Conservation (phyloP, 352 stramenopile genomes). For the Phytophthora multivora region DNA sequence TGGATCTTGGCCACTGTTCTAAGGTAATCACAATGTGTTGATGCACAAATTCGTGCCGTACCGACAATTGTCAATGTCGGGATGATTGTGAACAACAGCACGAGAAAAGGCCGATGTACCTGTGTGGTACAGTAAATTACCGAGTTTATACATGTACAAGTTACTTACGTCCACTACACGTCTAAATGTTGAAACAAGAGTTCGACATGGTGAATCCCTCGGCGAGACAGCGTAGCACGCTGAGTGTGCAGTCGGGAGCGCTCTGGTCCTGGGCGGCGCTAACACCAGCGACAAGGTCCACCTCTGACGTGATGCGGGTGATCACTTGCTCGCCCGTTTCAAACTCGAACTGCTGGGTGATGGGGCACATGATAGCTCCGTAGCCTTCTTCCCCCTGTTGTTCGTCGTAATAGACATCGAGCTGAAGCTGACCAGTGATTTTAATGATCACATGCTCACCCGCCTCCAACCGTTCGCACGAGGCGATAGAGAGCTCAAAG, state of each 20-base stretch:
- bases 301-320: constrained; percentile 51
- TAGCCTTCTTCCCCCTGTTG: constrained; percentile 19
- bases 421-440: constrained; percentile 28
- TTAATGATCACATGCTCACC: constrained; percentile 45
- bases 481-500: constrained; percentile 43
- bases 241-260: constrained; percentile 28
- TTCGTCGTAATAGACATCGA: constrained; percentile 22
- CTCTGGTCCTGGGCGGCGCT: constrained; percentile 22
- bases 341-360: constrained; percentile 57
- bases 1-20: not conserved
- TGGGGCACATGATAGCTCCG: constrained; percentile 30
- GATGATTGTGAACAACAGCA: constrained; percentile 1
- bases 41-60: not conserved
- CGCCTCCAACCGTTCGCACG: constrained; percentile 34
- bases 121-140: too few species aligned
- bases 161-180: not conserved
- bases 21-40: not conserved
- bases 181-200: constrained; percentile 11
- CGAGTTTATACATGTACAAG: too few species aligned
- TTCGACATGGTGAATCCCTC: constrained; percentile 29
- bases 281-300: constrained; percentile 45
- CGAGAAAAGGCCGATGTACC: not conserved
- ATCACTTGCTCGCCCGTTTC: constrained; percentile 25
- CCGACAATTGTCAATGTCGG: too few species aligned
- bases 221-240: constrained; percentile 23